These are phyloP conservation scores for Fagopyrum homotropicum DNA, from an alignment of 148 eudicot species.

Conservation along the genomic window DNA sequence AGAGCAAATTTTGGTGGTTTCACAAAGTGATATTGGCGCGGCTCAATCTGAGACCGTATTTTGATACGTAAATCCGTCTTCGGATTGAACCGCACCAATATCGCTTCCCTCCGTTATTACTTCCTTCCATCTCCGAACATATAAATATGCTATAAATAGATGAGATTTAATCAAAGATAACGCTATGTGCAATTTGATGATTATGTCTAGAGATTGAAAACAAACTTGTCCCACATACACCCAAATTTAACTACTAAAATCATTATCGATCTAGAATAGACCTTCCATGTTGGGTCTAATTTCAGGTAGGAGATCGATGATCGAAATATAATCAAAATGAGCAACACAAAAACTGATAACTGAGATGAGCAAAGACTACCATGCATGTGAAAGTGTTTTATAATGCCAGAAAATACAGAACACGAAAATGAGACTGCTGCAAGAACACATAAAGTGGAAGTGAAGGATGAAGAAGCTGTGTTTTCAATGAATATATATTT, in stretches of 20 bases:
- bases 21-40: constrained; percentile 96
- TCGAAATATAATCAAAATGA: not conserved
- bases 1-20: too few relatives aligned
- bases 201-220: too few relatives aligned
- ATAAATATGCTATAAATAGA: not conserved
- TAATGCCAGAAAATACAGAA: not conserved
- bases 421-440: not conserved
- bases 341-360: not conserved
- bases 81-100: constrained; percentile 15
- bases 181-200: not conserved
- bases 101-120: not conserved
- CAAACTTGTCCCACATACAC: too few relatives aligned
- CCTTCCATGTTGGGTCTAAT: too few relatives aligned
- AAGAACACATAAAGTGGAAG: not conserved
- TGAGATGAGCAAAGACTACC: not conserved
- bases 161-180: not conserved
- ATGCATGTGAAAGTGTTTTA: not conserved
- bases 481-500: not conserved
- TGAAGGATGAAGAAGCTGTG: not conserved
- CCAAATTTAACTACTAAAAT: too few relatives aligned
- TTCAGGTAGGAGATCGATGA: too few relatives aligned
- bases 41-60: constrained; percentile 95
- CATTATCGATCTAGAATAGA: too few relatives aligned
- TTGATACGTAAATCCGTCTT: constrained; percentile 20
- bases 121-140: not conserved